A percentile compares a stretch with the other conserved stretches of the same genome.
Evolutionary conservation across 2,329 filamentous ascomycete genomes (phyloP).

Genomic region (Cercospora nicotianae): DNA sequence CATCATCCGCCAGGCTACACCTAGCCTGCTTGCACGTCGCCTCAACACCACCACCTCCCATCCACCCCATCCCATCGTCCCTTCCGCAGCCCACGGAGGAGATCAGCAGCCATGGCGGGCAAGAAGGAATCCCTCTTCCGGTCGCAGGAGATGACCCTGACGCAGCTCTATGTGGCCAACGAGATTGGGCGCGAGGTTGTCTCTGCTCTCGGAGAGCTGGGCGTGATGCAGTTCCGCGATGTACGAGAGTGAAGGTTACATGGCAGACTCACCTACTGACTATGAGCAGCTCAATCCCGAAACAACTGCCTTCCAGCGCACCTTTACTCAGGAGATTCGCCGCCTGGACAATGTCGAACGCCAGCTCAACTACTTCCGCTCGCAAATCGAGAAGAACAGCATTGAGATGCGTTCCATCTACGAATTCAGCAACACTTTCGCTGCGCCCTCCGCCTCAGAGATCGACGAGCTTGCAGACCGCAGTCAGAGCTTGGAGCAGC

Average conservation of each 20-base stretch:
- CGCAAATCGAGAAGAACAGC: conserved; percentile 90
- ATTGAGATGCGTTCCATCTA: conserved; percentile 87
- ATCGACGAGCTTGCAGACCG: conserved; percentile 95
- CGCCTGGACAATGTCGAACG: conserved; percentile 97
- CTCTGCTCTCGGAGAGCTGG: conserved; percentile 92
- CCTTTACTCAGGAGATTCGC: conserved; percentile 96
- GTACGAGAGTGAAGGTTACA: conserved; percentile 56
- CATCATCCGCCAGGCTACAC: not conserved
- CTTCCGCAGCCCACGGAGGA: conserved; percentile 20
- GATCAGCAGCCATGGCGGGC: conserved; percentile 54
- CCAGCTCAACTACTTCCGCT: conserved; percentile 92
- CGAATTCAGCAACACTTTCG: conserved; percentile 78
- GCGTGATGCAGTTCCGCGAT: conserved; percentile 95
- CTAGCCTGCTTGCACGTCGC: not conserved
- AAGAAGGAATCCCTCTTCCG: conserved; percentile 92
- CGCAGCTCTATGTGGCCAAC: conserved; percentile 98
- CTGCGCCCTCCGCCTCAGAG: conserved; percentile 85
- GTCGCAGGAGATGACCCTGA: conserved; percentile 99
- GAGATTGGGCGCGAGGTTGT: conserved; percentile 98
- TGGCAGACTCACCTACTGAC: conserved; percentile 26
- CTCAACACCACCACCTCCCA: conserved; percentile 13
- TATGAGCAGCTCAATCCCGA: conserved; percentile 77
- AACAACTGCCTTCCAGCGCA: conserved; percentile 90
- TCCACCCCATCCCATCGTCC: conserved; percentile 12
- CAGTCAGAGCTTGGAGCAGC: conserved; percentile 87